Base-by-base conservation (phyloP, 164 flowering plant species). In the Nelumbo lutea region DNA sequence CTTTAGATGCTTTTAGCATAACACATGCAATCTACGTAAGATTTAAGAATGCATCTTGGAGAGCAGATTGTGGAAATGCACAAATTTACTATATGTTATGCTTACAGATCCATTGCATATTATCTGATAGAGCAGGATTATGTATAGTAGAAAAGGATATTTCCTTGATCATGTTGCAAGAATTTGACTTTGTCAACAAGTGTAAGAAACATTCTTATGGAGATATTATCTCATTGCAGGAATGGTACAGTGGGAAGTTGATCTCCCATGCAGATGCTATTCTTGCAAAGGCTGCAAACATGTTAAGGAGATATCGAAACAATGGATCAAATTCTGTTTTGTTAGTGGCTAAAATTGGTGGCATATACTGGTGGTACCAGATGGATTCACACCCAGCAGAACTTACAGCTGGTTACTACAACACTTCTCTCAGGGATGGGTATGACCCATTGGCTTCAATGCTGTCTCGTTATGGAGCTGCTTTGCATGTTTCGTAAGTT, bases 241-340 rank as follows among this genome's bases (percentile, higher is more conserved):
- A 84, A 67, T 86, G 90, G 90, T 86, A 86, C 74, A 84, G 86
- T 71, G 86, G 84, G 61, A 86, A 62, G 76, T 76, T 86, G 66
- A 76, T 86, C 42, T 76, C 68, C 67, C 90, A 84, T 70, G 87
- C 87, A 40, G 90, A 84, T 80, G 81, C 78, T 45, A 77, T 86
- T 76, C 82, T 84, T 64, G 80, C 74, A 57, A 83, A 71, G 75
- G 85, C 86, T 46, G 83, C 86, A 65, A 79, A 72, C 41, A 66
- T 86, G 67, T 63, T 86, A 71, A 74, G 72, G 72, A 82, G 66
- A 65, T 78, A 77, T 78, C 83, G 76, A 78, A 73, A 74, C 57
- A 70, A 69, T 56, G 69, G 65, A 10, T 70, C 68, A 62, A 70
- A 70, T 61, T 66, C 81, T 64, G 79, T 83, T 59, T 59, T 79